These are phyloP conservation scores for Lenwebbia sp. DNA, from an alignment of 345 rosid genomes.

Conservation along the genomic window DNA sequence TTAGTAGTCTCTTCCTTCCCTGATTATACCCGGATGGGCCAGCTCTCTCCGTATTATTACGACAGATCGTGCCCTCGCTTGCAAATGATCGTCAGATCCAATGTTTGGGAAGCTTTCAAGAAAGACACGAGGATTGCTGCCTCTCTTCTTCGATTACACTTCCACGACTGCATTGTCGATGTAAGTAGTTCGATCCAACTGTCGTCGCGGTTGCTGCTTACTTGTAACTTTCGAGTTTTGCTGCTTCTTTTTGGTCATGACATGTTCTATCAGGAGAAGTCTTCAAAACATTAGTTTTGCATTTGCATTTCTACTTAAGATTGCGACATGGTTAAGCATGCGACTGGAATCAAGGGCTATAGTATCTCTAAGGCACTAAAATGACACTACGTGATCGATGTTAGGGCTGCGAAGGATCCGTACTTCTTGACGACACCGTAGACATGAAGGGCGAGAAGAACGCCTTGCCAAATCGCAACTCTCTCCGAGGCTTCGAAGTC, in stretches of 20 bases:
- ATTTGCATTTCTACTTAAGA: not conserved
- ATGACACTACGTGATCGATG: not conserved
- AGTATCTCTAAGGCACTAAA: not conserved
- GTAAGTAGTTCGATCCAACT: conserved; percentile 14
- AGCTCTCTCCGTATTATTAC: conserved; percentile 44
- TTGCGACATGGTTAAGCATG: not conserved
- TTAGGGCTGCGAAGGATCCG: conserved; percentile 71
- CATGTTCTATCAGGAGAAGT: not conserved
- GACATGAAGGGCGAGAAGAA: conserved; percentile 62
- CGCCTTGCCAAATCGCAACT: conserved; percentile 57
- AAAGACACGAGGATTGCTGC: conserved; percentile 73
- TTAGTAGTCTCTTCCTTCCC: not conserved
- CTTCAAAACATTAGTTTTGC: not conserved
- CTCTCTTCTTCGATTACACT: conserved; percentile 78
- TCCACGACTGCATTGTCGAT: conserved; percentile 80
- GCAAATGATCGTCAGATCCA: conserved; percentile 43
- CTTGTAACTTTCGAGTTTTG: not conserved
- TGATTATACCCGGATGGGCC: not conserved
- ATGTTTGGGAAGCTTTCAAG: conserved; percentile 51
- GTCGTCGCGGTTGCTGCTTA: not conserved
- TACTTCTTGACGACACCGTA: conserved; percentile 59
- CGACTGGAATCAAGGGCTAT: too few species aligned
- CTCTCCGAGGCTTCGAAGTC: conserved; percentile 65
- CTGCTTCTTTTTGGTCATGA: not conserved
- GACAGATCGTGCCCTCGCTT: conserved; percentile 57